These are phyloP conservation scores for Ustilago trichophora DNA, from an alignment of 1,284 basidiomycete genomes.

Conservation along the genomic window DNA sequence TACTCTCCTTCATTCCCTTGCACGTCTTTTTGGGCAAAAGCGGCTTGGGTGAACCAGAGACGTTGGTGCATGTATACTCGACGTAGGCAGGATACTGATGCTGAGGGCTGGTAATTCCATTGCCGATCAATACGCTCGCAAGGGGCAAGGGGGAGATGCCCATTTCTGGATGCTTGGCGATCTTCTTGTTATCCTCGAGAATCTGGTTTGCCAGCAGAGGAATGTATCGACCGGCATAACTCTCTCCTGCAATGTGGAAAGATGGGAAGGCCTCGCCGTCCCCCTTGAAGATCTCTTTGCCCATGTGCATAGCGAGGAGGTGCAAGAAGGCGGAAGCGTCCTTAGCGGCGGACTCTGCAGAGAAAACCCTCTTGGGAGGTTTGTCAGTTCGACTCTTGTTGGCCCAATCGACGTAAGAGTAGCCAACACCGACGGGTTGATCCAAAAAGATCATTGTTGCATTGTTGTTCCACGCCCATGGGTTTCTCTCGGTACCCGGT, in stretches of 20 bases:
- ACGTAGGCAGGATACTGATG: constrained; percentile 61
- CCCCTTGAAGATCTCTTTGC: constrained; percentile 38
- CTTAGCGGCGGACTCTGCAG: constrained; percentile 52
- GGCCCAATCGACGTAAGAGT: constrained; percentile 64
- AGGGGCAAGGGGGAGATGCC: constrained; percentile 56
- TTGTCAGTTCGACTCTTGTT: constrained; percentile 48
- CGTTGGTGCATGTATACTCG: constrained; percentile 60
- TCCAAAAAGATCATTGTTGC: constrained; percentile 64
- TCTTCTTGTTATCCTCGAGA: constrained; percentile 56
- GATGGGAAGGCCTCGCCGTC: constrained; percentile 18
- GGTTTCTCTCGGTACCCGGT: constrained; percentile 55
- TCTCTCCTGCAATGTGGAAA: constrained; percentile 64
- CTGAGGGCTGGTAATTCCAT: constrained; percentile 62
- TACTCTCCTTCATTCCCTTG: constrained; percentile 43
- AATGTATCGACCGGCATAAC: constrained; percentile 60
- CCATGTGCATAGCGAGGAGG: constrained; percentile 57
- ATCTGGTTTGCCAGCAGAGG: constrained; percentile 59
- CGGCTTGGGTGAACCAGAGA: constrained; percentile 41
- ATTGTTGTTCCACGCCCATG: constrained; percentile 60
- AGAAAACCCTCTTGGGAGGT: constrained; percentile 56
- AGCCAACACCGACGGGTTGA: constrained; percentile 64
- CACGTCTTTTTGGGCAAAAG: constrained; percentile 53
- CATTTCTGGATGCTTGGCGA: constrained; percentile 46
- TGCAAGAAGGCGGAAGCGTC: constrained; percentile 64
- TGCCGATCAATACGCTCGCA: constrained; percentile 59